Conservation (phyloP, 1,139 yeast genomes). For the Nematodospora anomalae region DNA sequence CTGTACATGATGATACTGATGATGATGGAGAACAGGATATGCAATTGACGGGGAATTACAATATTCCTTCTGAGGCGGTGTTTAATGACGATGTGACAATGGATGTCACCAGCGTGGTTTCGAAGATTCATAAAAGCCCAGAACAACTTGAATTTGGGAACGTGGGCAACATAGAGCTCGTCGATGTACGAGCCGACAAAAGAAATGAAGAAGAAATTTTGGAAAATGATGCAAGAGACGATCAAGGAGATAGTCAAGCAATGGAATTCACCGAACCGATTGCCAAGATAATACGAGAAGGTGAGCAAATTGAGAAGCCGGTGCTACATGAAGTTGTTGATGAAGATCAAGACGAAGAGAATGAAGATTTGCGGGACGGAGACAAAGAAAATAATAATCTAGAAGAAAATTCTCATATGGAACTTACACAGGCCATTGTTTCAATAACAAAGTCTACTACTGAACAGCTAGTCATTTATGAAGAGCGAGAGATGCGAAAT, state of each 20-base stretch:
- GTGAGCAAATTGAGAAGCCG: slow-evolving; percentile 1
- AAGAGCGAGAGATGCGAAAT: slow-evolving; percentile 1
- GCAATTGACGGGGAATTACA: slow-evolving; percentile 3
- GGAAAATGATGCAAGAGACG: background rate
- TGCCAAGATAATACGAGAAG: slow-evolving; percentile 3
- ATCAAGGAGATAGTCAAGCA: slow-evolving; percentile 7
- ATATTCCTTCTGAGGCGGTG: background rate
- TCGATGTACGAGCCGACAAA: slow-evolving; percentile 1
- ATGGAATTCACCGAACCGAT: slow-evolving; percentile 19
- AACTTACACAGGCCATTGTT: background rate
- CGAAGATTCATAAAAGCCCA: background rate
- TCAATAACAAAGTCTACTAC: background rate
- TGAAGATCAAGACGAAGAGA: background rate
- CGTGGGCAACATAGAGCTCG: background rate
- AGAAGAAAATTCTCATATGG: background rate
- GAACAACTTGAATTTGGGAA: background rate
- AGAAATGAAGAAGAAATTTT: background rate
- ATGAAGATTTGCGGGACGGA: background rate
- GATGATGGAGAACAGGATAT: slow-evolving; percentile 7
- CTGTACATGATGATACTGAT: slow-evolving; percentile 1
- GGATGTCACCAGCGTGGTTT: slow-evolving; percentile 5
- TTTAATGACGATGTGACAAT: background rate
- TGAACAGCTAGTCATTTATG: background rate
- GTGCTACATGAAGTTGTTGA: slow-evolving; percentile 2
- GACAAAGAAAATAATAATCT: background rate